phyloP scores from a whole-genome alignment of 257 asterid genomes.

The Lithospermum erythrorhizon region DNA sequence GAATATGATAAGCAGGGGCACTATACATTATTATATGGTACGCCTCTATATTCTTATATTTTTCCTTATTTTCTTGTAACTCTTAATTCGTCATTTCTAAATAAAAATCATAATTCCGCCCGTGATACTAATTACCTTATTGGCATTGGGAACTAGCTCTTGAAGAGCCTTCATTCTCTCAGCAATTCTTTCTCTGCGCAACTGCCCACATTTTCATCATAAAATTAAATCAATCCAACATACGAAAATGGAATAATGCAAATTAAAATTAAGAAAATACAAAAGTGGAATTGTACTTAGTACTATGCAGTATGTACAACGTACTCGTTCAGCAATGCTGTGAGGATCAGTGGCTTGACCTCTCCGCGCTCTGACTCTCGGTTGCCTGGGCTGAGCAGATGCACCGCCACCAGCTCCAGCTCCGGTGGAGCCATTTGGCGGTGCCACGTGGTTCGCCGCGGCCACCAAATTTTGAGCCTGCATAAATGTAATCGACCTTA shows the following conservation, averaged over 20 bases:
- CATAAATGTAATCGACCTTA: constrained; percentile 3
- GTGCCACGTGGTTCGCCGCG: constrained; percentile 18
- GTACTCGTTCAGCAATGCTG: constrained; percentile 92
- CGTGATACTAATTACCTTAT: no score
- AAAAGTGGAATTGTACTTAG: not conserved
- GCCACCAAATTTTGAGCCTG: constrained; percentile 40
- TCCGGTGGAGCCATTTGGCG: constrained; percentile 49
- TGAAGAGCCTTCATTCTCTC: constrained; percentile 13
- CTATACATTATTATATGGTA: no score
- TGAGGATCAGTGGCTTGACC: constrained; percentile 99
- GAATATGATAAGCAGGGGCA: no score
- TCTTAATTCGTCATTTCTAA: no score
- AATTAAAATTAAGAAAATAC: not conserved
- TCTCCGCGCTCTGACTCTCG: constrained; percentile 90
- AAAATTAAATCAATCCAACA: not conserved
- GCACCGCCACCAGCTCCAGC: constrained; percentile 6
- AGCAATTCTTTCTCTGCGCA: constrained; percentile 13
- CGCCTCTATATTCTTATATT: no score
- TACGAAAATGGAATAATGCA: not conserved
- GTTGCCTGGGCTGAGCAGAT: constrained; percentile 68
- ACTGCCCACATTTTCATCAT: not conserved
- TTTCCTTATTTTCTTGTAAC: no score
- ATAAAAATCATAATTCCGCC: no score
- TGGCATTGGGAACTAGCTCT: constrained; percentile 14
- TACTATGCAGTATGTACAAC: constrained; percentile 8